Evolutionary conservation across 805 yeast species (phyloP).

Genomic region (Lipomyces spencermartinsiae): DNA sequence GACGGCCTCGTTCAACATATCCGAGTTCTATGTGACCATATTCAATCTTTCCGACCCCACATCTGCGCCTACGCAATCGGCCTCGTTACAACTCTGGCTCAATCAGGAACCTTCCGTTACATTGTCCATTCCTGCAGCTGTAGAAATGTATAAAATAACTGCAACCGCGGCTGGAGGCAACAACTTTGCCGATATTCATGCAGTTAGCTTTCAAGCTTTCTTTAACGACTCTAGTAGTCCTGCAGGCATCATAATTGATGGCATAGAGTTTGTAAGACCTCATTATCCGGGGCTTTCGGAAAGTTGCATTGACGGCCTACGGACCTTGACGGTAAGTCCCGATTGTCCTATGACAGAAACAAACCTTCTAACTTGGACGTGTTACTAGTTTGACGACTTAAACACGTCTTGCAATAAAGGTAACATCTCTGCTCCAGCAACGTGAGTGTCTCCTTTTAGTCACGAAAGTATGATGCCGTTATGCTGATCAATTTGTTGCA

Average conservation of each 20-base stretch:
- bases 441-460: not conserved
- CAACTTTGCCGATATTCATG: not conserved
- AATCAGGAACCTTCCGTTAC: not conserved
- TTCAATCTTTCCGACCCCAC: slow-evolving; percentile 14
- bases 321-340: slow-evolving; percentile 10
- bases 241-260: slow-evolving; percentile 9
- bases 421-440: slow-evolving; percentile 11
- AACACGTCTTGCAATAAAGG: not conserved
- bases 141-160: slow-evolving; percentile 8
- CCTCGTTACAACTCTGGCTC: not conserved
- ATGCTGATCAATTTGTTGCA: slow-evolving; percentile 2
- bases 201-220: not conserved
- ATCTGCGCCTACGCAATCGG: slow-evolving; percentile 1
- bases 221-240: slow-evolving; percentile 10
- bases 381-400: slow-evolving; percentile 7
- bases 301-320: slow-evolving; percentile 3
- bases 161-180: not conserved
- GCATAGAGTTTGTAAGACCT: not conserved
- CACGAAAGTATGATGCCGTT: not conserved
- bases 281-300: slow-evolving; percentile 8
- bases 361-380: not conserved
- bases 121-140: not conserved
- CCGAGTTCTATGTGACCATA: slow-evolving; percentile 11
- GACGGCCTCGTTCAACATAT: not conserved
- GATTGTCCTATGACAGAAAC: not conserved